phyloP scores from a whole-genome alignment of 1,139 yeast species.

The Suhomyces panamericanus region DNA sequence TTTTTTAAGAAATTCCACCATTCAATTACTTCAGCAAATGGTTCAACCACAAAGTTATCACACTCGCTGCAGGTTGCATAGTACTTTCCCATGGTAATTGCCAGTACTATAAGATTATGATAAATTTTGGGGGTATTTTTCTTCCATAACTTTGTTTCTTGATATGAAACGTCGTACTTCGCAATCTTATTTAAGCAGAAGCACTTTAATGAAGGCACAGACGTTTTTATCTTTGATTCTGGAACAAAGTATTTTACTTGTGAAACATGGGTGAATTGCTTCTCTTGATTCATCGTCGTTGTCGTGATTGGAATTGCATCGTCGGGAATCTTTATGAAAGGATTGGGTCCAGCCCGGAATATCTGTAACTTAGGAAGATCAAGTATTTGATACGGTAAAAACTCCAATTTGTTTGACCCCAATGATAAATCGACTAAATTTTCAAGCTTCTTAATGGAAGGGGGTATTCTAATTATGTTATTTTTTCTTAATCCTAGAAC shows the following conservation, averaged over 20 bases:
- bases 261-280: slow-evolving; percentile 26
- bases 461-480: slow-evolving; percentile 50
- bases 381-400: slow-evolving; percentile 57
- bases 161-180: slow-evolving; percentile 41
- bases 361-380: slow-evolving; percentile 42
- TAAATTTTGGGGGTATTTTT: slow-evolving; percentile 34
- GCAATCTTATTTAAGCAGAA: slow-evolving; percentile 46
- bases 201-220: slow-evolving; percentile 41
- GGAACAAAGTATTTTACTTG: slow-evolving; percentile 20
- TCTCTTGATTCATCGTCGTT: slow-evolving; percentile 15
- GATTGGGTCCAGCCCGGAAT: slow-evolving; percentile 52
- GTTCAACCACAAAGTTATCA: slow-evolving; percentile 40
- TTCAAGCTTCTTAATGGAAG: slow-evolving; percentile 45
- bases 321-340: slow-evolving; percentile 31
- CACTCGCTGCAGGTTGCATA: slow-evolving; percentile 56
- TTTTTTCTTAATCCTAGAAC: slow-evolving; percentile 58
- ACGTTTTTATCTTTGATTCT: slow-evolving; percentile 8
- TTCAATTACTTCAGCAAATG: slow-evolving; percentile 55
- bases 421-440: slow-evolving; percentile 51
- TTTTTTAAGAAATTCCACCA: slow-evolving; percentile 60
- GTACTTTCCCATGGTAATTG: slow-evolving; percentile 44
- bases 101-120: slow-evolving; percentile 41
- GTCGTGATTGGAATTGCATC: slow-evolving; percentile 27
- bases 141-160: slow-evolving; percentile 50
- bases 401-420: slow-evolving; percentile 51